These are phyloP conservation scores for Mycogone perniciosa DNA, from an alignment of 2,329 filamentous ascomycete species.

Conservation along the genomic window DNA sequence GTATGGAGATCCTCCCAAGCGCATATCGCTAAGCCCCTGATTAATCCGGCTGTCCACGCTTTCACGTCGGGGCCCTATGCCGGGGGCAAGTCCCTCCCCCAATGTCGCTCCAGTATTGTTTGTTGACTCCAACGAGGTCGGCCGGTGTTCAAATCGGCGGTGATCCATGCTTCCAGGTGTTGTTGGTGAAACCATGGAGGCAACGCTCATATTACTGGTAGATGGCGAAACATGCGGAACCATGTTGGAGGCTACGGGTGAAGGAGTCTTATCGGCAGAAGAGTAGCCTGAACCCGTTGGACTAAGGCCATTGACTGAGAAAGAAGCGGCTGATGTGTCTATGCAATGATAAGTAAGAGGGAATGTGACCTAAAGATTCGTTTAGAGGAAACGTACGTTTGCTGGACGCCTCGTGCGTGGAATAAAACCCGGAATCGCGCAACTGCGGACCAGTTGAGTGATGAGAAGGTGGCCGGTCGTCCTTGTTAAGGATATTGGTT, in stretches of 20 bases:
- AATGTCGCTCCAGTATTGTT: constrained; percentile 24
- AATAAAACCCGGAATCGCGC: constrained; percentile 39
- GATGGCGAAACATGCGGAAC: constrained; percentile 50
- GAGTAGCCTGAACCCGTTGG: constrained; percentile 42
- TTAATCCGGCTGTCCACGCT: constrained; percentile 77
- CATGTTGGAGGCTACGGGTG: constrained; percentile 47
- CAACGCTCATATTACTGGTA: constrained; percentile 57
- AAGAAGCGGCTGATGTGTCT: constrained; percentile 36
- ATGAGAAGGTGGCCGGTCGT: constrained; percentile 24
- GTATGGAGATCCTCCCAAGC: constrained; percentile 62
- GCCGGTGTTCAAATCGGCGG: constrained; percentile 36
- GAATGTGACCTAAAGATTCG: constrained; percentile 7
- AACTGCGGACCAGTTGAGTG: constrained; percentile 27
- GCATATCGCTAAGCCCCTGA: constrained; percentile 62
- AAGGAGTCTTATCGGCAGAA: constrained; percentile 55
- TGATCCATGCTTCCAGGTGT: constrained; percentile 38
- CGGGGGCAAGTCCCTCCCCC: constrained; percentile 33
- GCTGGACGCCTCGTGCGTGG: constrained; percentile 37
- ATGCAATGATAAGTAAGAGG: constrained; percentile 10
- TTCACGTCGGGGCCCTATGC: constrained; percentile 56
- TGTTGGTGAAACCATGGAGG: constrained; percentile 58
- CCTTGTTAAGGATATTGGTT: constrained; percentile 34
- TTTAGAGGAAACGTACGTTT: constrained; percentile 30
- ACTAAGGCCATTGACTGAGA: constrained; percentile 32
- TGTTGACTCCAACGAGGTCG: constrained; percentile 31